Evolutionary conservation across 176 grass and related monocot genomes (phyloP), one percentile per base, ranked within the genome.

Genomic region (Rhynchospora tenuis): DNA sequence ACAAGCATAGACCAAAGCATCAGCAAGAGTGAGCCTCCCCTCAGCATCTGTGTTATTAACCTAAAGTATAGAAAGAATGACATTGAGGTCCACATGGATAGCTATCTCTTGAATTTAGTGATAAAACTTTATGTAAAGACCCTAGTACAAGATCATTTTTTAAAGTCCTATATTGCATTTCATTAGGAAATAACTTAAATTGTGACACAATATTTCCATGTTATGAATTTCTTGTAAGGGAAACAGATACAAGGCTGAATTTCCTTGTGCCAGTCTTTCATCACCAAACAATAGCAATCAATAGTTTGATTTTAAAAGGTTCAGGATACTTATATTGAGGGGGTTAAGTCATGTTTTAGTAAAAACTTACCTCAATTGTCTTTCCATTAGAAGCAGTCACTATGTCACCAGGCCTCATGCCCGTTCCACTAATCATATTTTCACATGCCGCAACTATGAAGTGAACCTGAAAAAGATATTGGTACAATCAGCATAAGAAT

Each of bases 351-450:
- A 80, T 57, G 45, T 64, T 61, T 52, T 28, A 79, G 56, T 12
- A 72, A 67, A 20, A 81, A 62, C 5, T 86, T 91, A 88, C 96
- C 93, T 98, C 96, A 74, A 98, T 98, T 8, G 93, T 98, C 85
- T 95, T 98, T 61, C 96, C 96, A 5, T 98, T 98, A 44, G 96
- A 95, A 84, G 96, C 96, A 81, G 96, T 98, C 56, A 98, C 59
- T 70, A 98, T 98, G 83, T 98, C 96, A 85, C 96, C 96, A 73
- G 96, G 96, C 65, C 96, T 93, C 96, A 98, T 98, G 80, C 93
- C 96, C 52, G 96, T 95, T 81, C 96, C 96, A 85, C 96, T 98
- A 81, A 98, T 98, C 96, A 98, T 95, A 90, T 98, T 98, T 91
- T 98, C 96, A 91, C 96, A 98, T 51, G 96, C 96, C 45, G 96